Evolutionary conservation across 2,329 filamentous ascomycete genomes (phyloP), one percentile per base, ranked within the genome.

Genomic region (Pseudogymnoascus verrucosus): DNA sequence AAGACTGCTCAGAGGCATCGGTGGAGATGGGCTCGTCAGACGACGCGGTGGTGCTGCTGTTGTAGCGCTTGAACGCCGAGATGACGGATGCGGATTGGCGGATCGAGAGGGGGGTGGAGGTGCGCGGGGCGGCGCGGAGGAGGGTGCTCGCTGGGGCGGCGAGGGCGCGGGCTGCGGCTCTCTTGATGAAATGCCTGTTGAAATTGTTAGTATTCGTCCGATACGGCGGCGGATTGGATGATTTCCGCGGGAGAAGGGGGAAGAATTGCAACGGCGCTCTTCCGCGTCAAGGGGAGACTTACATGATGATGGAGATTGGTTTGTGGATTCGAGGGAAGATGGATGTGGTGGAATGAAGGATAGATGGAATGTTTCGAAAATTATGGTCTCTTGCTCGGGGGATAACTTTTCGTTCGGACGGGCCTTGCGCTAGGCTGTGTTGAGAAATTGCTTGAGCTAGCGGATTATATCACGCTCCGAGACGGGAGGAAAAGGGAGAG

Each of bases 111-210:
- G 78, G 68, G 67, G 77, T 71, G 54, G 78, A 76, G 65, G 75
- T 69, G 36, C 79, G 76, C 64, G 85, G 70, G 60, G 71, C 83
- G 82, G 71, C 80, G 76, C 68, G 84, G 82, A 68, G 80, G 77
- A 70, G 82, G 83, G 66, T 84, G 83, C 68, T 88, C 68, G 26
- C 12, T 60, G 57, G 57, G 16, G 57, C 34, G 31, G 26, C 47
- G 28, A 54, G 4, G 12, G 47, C 47, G 21, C 57, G 26, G 28
- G 19, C 19, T 14, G 57, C 57, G 11, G 26, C 57, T 34, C 26
- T 60, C 16, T 60, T 60, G 57, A 34, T 60, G 47, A 54, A 54
- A 54, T 60, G 57, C 57, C 57, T 34, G 39, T 21, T 31, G 6
- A 2, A 7, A 31, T 31, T 7, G 2, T 31, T 31, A 31, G 28